phyloP scores from a whole-genome alignment of 2,329 filamentous ascomycete genomes.

The Aureobasidium uvarum region DNA sequence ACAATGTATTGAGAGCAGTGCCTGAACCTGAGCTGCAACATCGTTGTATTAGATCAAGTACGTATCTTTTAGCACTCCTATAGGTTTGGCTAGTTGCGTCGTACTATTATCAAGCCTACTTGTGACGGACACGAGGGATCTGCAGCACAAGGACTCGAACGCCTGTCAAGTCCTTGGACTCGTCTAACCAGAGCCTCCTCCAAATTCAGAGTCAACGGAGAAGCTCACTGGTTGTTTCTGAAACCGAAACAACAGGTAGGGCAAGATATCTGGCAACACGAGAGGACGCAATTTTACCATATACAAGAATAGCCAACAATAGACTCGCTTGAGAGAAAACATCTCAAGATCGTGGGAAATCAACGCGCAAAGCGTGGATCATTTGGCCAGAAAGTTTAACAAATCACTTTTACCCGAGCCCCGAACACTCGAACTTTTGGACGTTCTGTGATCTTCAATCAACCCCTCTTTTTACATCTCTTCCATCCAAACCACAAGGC shows the following conservation, averaged over 20 bases:
- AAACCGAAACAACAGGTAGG: neutral
- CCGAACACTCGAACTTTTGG: neutral
- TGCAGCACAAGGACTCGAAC: neutral
- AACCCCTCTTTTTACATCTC: neutral
- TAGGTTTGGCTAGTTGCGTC: neutral
- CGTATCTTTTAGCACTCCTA: neutral
- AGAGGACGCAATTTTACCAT: neutral
- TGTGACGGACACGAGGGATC: neutral
- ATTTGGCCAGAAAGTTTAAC: slow-evolving; percentile 5
- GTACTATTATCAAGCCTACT: neutral
- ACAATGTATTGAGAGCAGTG: neutral
- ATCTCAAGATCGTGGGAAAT: neutral
- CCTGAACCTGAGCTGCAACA: neutral
- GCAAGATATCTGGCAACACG: neutral
- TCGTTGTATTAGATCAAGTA: neutral
- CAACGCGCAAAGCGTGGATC: slow-evolving; percentile 4
- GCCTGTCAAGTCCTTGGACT: neutral
- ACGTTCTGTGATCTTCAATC: neutral
- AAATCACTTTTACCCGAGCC: slow-evolving; percentile 1
- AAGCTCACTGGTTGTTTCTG: neutral
- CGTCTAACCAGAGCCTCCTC: neutral
- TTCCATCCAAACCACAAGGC: slow-evolving; percentile 13
- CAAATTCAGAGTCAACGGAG: neutral
- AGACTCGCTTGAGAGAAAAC: neutral
- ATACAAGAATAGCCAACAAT: neutral